A percentile compares a stretch with the other conserved stretches of the same genome.
These are phyloP conservation scores for Wallacemonas collosoma DNA, from an alignment of 208 protist species.

Conservation along the genomic window DNA sequence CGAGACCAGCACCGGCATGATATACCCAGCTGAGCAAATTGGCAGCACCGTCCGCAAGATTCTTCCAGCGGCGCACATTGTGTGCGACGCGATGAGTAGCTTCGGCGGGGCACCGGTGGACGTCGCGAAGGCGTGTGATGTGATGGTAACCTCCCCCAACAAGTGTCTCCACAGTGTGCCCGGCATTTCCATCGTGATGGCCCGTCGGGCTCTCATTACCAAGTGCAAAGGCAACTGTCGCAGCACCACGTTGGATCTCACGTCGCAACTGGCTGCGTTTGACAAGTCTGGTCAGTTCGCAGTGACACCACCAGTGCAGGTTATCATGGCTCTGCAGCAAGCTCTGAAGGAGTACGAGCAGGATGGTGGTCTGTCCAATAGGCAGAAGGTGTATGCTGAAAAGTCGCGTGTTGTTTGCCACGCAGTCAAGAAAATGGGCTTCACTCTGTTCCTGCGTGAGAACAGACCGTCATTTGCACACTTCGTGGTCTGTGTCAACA, in stretches of 20 bases:
- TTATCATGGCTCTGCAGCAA: constrained; percentile 79
- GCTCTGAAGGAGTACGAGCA: constrained; percentile 71
- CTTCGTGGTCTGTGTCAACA: constrained; percentile 85
- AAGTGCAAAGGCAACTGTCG: constrained; percentile 57
- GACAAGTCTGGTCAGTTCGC: constrained; percentile 75
- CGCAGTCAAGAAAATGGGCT: constrained; percentile 71
- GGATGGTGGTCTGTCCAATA: constrained; percentile 64
- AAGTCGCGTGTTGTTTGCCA: constrained; percentile 60
- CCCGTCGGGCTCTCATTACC: constrained; percentile 40
- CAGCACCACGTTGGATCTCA: constrained; percentile 74
- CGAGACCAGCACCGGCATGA: constrained; percentile 90
- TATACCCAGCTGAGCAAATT: constrained; percentile 82
- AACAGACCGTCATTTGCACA: constrained; percentile 59
- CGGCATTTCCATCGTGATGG: constrained; percentile 78
- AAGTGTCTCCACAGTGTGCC: constrained; percentile 91
- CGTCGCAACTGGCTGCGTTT: constrained; percentile 56
- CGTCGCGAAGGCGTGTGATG: constrained; percentile 62
- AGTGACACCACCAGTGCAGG: constrained; percentile 84
- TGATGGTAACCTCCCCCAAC: constrained; percentile 80
- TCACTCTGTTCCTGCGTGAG: constrained; percentile 71
- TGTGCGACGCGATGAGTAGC: constrained; percentile 86
- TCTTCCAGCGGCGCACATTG: constrained; percentile 61
- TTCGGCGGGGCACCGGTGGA: constrained; percentile 78
- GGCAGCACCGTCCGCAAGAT: constrained; percentile 44
- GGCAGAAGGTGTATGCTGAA: constrained; percentile 47